Percentiles rank a stretch among this genome's conserved stretches.
Evolutionary conservation across 163 green algal genomes (phyloP).

Genomic region (Prototheca cutis): DNA sequence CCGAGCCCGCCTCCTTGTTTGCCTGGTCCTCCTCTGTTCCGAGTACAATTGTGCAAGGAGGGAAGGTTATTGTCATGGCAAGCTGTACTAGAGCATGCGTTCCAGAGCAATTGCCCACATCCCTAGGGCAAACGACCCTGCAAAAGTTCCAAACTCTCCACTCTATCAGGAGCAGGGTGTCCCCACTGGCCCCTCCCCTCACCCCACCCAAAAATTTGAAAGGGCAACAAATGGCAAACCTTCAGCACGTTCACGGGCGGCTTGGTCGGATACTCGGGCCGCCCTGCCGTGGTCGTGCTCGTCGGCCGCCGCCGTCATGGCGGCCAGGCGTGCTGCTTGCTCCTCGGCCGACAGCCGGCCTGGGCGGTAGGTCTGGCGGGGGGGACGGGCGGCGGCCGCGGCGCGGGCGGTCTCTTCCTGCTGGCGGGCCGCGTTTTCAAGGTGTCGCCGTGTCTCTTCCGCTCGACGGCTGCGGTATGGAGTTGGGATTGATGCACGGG

Average conservation of each 20-base stretch:
- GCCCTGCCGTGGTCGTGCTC: conserved; percentile 47
- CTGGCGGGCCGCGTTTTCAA: conserved; percentile 47
- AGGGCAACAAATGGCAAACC: too few species aligned
- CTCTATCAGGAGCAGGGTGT: too few species aligned
- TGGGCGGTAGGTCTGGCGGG: conserved; percentile 31
- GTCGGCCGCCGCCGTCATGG: conserved; percentile 68
- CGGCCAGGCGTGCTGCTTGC: conserved; percentile 38
- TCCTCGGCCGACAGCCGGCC: conserved; percentile 52
- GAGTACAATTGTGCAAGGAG: too few species aligned
- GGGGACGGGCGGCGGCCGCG: conserved; percentile 26
- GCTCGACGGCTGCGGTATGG: conserved; percentile 17
- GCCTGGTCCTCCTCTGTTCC: too few species aligned
- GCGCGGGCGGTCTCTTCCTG: conserved; percentile 46
- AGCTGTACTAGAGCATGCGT: too few species aligned
- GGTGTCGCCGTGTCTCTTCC: conserved; percentile 40
- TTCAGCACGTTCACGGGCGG: conserved; percentile 20
- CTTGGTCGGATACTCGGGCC: conserved; percentile 32
- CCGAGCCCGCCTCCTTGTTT: conserved; percentile 5
- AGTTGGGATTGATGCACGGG: too few species aligned
- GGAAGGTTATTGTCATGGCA: too few species aligned
- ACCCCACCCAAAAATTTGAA: too few species aligned
- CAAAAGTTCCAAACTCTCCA: too few species aligned
- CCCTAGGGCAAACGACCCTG: too few species aligned
- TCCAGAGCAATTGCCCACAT: too few species aligned
- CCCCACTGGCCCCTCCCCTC: too few species aligned